Conservation (phyloP, 495 filamentous ascomycete species). For the Penicillium daleae region DNA sequence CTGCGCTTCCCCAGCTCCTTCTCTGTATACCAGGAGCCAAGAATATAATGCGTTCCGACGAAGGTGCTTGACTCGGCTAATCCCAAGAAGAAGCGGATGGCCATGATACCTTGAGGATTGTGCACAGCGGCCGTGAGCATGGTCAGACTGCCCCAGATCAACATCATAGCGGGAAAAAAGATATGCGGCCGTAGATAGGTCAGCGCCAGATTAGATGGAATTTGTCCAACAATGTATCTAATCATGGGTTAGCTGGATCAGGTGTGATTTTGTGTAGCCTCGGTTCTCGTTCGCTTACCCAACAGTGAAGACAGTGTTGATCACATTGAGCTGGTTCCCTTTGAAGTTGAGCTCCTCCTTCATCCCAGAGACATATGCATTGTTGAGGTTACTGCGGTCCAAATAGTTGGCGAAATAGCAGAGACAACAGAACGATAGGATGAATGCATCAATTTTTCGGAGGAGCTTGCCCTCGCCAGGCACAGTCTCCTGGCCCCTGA, state of each 20-base stretch:
- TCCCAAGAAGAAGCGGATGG: conserved; percentile 72
- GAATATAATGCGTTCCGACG: conserved; percentile 66
- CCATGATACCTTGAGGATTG: conserved; percentile 59
- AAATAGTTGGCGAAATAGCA: conserved; percentile 58
- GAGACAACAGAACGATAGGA: conserved; percentile 65
- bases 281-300: conserved; percentile 18
- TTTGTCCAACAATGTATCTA: conserved; percentile 59
- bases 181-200: conserved; percentile 60
- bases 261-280: background rate
- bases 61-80: conserved; percentile 63
- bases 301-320: conserved; percentile 54
- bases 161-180: conserved; percentile 65
- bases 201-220: conserved; percentile 63
- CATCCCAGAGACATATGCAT: conserved; percentile 71
- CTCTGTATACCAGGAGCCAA: conserved; percentile 69
- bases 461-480: conserved; percentile 28
- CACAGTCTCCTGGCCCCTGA: conserved; percentile 15
- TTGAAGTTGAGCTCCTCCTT: conserved; percentile 61
- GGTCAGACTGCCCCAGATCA: conserved; percentile 63
- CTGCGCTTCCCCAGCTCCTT: conserved; percentile 66
- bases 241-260: background rate
- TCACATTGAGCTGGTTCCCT: conserved; percentile 60
- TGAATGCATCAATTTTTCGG: conserved; percentile 59
- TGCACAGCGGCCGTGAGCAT: conserved; percentile 60
- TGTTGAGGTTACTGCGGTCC: conserved; percentile 61